These are phyloP conservation scores for Botrytis porri DNA, from an alignment of 2,329 filamentous ascomycete genomes.

Conservation along the genomic window DNA sequence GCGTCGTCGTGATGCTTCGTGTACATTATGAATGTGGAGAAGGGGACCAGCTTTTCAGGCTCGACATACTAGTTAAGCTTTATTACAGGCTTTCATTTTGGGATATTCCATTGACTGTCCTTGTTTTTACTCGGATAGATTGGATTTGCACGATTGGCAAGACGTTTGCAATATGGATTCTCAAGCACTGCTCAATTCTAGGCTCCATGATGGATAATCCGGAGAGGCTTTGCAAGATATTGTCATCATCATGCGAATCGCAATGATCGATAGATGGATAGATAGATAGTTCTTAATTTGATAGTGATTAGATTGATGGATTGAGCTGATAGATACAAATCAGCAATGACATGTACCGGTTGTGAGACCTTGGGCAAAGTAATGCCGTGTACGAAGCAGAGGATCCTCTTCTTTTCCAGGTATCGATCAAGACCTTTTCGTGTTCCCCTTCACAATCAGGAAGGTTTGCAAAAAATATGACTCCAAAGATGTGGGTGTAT, in stretches of 20 bases:
- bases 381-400: neutral
- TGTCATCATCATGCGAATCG: neutral
- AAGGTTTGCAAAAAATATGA: neutral
- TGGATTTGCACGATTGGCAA: neutral
- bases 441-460: neutral
- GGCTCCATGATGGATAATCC: neutral
- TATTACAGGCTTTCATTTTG: neutral
- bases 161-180: neutral
- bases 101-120: neutral
- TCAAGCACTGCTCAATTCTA: slow-evolving; percentile 1
- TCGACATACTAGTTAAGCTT: neutral
- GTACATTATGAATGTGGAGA: slow-evolving; percentile 9
- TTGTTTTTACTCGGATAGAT: neutral
- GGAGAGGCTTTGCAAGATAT: neutral
- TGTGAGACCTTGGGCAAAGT: neutral
- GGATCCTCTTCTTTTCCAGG: neutral
- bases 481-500: neutral
- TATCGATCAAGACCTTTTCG: neutral
- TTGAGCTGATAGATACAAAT: neutral
- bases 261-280: neutral
- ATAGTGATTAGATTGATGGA: neutral
- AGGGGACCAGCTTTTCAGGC: neutral
- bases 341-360: neutral
- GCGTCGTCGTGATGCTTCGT: neutral
- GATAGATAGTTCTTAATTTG: neutral